Evolutionary conservation across 2,329 filamentous ascomycete species (phyloP).

Genomic region (Sporothrix brunneoviolacea): DNA sequence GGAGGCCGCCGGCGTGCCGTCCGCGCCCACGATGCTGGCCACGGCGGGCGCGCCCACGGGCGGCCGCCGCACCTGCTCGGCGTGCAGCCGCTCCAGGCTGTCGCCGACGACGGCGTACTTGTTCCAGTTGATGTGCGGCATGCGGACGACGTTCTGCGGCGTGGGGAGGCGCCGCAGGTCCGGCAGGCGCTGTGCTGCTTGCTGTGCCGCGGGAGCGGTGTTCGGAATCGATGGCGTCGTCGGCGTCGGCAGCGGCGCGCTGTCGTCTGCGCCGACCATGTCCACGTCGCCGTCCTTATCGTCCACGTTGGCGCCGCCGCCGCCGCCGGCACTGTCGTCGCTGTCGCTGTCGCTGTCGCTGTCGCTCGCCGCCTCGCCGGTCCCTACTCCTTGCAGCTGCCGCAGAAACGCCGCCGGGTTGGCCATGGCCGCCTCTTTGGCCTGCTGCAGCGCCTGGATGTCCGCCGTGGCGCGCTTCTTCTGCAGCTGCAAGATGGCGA

Average conservation of each 20-base stretch:
- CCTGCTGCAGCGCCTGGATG: slow-evolving; percentile 60
- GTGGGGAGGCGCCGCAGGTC: slow-evolving; percentile 51
- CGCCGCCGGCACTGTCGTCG: slow-evolving; percentile 13
- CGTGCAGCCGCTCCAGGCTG: slow-evolving; percentile 75
- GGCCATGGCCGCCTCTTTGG: slow-evolving; percentile 63
- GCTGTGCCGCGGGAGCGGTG: background rate
- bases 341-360: slow-evolving; percentile 26
- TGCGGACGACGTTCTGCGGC: slow-evolving; percentile 75
- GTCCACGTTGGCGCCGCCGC: background rate
- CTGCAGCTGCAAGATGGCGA: slow-evolving; percentile 82
- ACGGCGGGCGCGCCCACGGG: slow-evolving; percentile 45
- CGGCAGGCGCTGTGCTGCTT: no score
- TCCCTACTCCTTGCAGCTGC: slow-evolving; percentile 54
- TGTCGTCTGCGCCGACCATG: slow-evolving; percentile 1
- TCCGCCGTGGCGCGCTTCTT: slow-evolving; percentile 70
- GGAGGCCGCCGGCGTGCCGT: no score
- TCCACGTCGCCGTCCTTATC: slow-evolving; percentile 7
- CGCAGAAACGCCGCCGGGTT: slow-evolving; percentile 66
- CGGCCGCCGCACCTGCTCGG: slow-evolving; percentile 66
- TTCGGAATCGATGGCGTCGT: slow-evolving; percentile 11
- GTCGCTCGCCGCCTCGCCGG: slow-evolving; percentile 25
- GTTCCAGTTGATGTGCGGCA: slow-evolving; percentile 87
- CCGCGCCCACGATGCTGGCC: slow-evolving; percentile 6
- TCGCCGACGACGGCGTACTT: slow-evolving; percentile 89
- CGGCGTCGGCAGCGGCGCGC: background rate